Evolutionary conservation across 352 stramenopile species (phyloP).

Genomic region (Pythium folliculosum): DNA sequence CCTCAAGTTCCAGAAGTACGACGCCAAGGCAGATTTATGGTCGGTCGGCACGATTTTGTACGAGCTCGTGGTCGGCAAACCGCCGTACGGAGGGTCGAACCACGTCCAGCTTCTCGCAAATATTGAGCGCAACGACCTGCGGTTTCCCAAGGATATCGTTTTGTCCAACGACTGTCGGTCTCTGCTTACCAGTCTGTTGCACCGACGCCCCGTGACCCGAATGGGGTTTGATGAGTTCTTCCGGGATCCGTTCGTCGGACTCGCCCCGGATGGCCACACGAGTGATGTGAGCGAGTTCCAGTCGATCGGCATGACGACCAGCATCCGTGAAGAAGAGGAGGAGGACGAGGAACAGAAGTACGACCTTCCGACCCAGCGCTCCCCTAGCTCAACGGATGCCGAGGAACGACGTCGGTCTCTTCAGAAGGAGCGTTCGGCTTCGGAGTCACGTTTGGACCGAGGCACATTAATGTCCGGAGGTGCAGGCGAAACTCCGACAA

Average conservation of each 20-base stretch:
- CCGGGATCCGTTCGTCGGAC: constrained; percentile 58
- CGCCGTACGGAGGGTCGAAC: constrained; percentile 94
- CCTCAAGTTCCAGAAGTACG: constrained; percentile 93
- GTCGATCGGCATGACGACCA: constrained; percentile 31
- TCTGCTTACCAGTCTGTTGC: constrained; percentile 77
- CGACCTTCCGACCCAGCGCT: background rate
- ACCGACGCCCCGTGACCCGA: constrained; percentile 82
- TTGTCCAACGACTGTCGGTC: constrained; percentile 84
- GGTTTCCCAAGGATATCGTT: constrained; percentile 79
- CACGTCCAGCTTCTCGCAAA: constrained; percentile 94
- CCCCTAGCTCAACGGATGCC: background rate
- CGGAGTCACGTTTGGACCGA: constrained; percentile 29
- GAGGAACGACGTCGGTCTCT: constrained; percentile 6
- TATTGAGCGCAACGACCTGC: constrained; percentile 90
- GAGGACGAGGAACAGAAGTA: constrained; percentile 39
- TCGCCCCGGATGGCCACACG: constrained; percentile 21
- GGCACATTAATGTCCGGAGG: background rate
- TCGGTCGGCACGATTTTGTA: constrained; percentile 95
- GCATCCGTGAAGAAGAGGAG: constrained; percentile 67
- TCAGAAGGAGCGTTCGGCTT: constrained; percentile 36
- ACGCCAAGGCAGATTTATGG: constrained; percentile 97
- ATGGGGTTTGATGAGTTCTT: constrained; percentile 94
- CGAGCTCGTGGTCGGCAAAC: constrained; percentile 94
- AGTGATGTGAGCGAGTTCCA: constrained; percentile 11
- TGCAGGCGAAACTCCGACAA: constrained; percentile 27